Conservation (phyloP, 352 stramenopile species). For the Elongisporangium anandrum region DNA sequence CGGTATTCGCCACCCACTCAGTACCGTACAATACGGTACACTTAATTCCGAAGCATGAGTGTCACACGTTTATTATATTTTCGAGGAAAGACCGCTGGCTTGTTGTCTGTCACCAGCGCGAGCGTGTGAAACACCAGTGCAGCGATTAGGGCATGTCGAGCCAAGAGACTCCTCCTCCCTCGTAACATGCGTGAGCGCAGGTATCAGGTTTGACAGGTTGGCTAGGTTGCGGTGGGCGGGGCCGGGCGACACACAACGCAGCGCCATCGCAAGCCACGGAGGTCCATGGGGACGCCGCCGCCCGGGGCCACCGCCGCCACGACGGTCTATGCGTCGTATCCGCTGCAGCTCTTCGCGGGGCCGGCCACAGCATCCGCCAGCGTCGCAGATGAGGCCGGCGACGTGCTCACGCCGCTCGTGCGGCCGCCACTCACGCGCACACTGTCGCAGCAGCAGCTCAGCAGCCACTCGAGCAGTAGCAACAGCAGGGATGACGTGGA, state of each 20-base stretch:
- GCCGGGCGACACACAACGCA: not conserved
- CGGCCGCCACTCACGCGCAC: constrained; percentile 26
- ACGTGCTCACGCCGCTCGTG: constrained; percentile 10
- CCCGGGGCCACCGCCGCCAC: constrained; percentile 2
- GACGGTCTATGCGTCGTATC: constrained; percentile 71
- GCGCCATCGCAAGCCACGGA: constrained; percentile 2
- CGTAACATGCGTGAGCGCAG: not conserved
- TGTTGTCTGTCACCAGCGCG: not conserved
- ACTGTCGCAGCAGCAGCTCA: constrained; percentile 7
- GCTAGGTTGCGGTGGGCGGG: not conserved
- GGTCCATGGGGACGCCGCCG: constrained; percentile 7
- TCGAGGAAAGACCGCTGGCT: not conserved
- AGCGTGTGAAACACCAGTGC: not conserved
- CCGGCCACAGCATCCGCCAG: not conserved
- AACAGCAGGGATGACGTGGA: constrained; percentile 18
- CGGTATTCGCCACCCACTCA: not conserved
- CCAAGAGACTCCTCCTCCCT: not conserved
- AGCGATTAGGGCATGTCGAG: not conserved
- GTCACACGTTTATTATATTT: not conserved
- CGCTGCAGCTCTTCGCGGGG: constrained; percentile 34
- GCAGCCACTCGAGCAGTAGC: constrained; percentile 13
- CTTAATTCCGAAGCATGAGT: not conserved
- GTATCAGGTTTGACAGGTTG: not conserved
- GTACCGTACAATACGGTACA: not conserved
- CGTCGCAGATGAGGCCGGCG: not conserved